Evolutionary conservation across 495 filamentous ascomycete species (phyloP), one percentile per base, ranked within the genome.

Genomic region (Talaromyces adpressus): DNA sequence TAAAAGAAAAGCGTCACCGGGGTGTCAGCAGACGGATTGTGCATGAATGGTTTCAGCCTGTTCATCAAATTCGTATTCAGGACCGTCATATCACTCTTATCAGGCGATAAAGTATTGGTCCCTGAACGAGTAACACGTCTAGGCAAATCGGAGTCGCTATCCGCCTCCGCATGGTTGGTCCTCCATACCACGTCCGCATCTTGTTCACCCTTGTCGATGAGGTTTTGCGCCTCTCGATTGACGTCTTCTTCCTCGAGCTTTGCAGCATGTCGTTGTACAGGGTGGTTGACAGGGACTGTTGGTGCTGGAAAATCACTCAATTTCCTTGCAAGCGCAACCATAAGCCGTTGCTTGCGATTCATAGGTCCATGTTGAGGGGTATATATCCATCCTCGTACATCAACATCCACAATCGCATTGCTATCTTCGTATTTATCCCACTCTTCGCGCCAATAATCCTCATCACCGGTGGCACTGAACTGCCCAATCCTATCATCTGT

Each of bases 301-400:
- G 85, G 90, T 25, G 89, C 81, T 20, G 91, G 89, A 62, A 99
- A 84, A 2, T 93, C 95, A 68, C 90, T 93, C 36, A 99, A 72
- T 65, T 89, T 85, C 62, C 92, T 81, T 11, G 93, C 92, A 2
- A 97, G 75, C 3, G 92, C 91, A 62, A 98, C 82, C 68, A 96
- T 77, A 64, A 97, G 76, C 25, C 94, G 85, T 65, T 97, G 93
- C 73, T 92, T 91, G 57, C 93, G 80, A 39, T 84, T 91, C 86
- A 96, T 87, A n/a, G 90, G 92, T 0, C 91, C 91, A 69, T 81
- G 83, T 66, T 91, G 89, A 18, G 94, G 94, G 63, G 86, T 81
- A 69, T 93, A 97, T 53, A 97, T 82, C 94, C 95, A 99, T 22
- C 94, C 94, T 61, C 93, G 84, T 16, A 98, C 89, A 73, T 99